Evolutionary conservation across 2,329 filamentous ascomycete species (phyloP), one percentile per base, ranked within the genome.

Genomic region (Fusarium citri): DNA sequence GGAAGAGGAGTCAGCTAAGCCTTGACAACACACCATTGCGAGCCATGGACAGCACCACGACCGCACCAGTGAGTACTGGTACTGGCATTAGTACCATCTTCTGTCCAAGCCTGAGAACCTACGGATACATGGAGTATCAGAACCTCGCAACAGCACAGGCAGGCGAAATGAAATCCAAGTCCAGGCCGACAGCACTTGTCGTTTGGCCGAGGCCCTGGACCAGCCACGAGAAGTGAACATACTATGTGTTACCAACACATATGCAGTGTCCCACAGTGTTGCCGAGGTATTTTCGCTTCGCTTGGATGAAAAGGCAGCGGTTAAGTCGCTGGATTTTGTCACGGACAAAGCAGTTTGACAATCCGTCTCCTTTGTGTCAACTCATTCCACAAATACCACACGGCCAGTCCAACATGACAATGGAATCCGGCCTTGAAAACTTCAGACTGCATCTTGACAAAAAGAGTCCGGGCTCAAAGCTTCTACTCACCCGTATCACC

Each of bases 221-320:
- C 46, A 63, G 58, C 63, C 64, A 64, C 58, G 34, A 59, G 41
- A 64, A 56, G 60, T 62, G 41, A 68, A 55, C 55, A 69, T 72
- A 65, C 61, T 49, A 68, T 70, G 73, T 76, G 56, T 28, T 47
- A 75, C 73, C 61, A 55, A 22, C 22, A 31, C 66, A 67, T 68
- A 69, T 41, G 42, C 71, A 69, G 66, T 43, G 64, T 67, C 63
- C 34, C 50, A 64, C 71, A 74, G 62, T 59, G 18, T 54, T 73
- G 54, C 59, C 64, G 55, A 68, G 57, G 46, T 26, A 28, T 59
- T 30, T 50, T 74, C 67, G 55, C 62, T 50, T 74, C 67, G 55
- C 62, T 72, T 73, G 47, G 26, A 25, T n/a, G 9, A 37, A 48
- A 42, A 23, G 23, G 12, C 30, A 30, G 30, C 49, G 34, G 62